A percentile compares a stretch with the other conserved stretches of the same genome.
These are phyloP conservation scores for Nepenthes gracilis DNA, from an alignment of 148 eudicot genomes.

Conservation along the genomic window DNA sequence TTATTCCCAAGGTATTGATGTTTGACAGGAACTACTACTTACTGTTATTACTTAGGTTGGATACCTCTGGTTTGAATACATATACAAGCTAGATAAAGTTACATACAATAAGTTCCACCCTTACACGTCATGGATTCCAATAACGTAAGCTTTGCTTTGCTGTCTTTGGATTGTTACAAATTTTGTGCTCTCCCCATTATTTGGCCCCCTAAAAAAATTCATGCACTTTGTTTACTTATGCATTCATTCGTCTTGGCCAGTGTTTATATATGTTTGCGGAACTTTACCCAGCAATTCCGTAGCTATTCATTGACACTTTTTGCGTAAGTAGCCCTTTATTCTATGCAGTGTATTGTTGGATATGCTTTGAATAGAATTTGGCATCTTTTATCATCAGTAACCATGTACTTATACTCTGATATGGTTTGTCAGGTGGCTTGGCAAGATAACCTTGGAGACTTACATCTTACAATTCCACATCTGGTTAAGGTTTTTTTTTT, in stretches of 20 bases:
- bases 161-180: not conserved
- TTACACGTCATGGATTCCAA: slow-evolving; percentile 98
- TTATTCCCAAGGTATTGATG: not conserved
- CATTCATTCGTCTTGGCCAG: slow-evolving; percentile 26
- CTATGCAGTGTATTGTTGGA: not conserved
- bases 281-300: slow-evolving; percentile 75
- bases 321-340: slow-evolving; percentile 53
- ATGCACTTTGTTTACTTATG: not conserved
- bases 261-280: slow-evolving; percentile 85
- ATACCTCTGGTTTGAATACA: slow-evolving; percentile 79
- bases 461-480: slow-evolving; percentile 91
- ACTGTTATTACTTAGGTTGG: slow-evolving; percentile 43
- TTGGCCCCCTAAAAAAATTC: not conserved
- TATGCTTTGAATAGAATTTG: not conserved
- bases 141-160: slow-evolving; percentile 45
- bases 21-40: not conserved
- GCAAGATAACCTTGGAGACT: slow-evolving; percentile 92
- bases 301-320: slow-evolving; percentile 73
- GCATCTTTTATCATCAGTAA: not conserved
- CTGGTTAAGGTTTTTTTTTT: slow-evolving; percentile 65
- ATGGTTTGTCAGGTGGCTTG: slow-evolving; percentile 68
- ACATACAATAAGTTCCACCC: slow-evolving; percentile 89
- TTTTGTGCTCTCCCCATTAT: not conserved
- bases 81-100: slow-evolving; percentile 83
- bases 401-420: slow-evolving; percentile 3